Evolutionary conservation across 2,329 filamentous ascomycete species (phyloP).

Genomic region (Fonsecaea pedrosoi): DNA sequence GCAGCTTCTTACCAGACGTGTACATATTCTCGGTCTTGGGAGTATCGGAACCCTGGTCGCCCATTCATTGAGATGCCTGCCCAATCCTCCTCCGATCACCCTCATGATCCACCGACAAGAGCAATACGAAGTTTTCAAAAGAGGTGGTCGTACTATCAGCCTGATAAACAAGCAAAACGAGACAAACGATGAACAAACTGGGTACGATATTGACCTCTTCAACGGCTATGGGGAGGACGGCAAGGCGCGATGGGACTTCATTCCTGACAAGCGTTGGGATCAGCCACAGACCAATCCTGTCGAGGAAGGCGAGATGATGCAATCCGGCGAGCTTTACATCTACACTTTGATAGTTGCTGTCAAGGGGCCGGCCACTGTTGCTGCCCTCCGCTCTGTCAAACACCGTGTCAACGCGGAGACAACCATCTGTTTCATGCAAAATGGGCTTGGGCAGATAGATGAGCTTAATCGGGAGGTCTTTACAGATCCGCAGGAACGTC

Average conservation of each 20-base stretch:
- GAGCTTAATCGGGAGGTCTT: conserved; percentile 75
- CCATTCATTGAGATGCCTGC: conserved; percentile 68
- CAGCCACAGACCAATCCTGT: conserved; percentile 30
- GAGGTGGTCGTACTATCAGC: conserved; percentile 41
- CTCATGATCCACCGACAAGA: conserved; percentile 72
- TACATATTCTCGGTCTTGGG: conserved; percentile 80
- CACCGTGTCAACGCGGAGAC: conserved; percentile 71
- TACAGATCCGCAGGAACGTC: conserved; percentile 67
- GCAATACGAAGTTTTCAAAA: conserved; percentile 47
- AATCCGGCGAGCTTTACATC: conserved; percentile 60
- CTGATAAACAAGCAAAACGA: conserved; percentile 49
- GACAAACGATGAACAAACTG: conserved; percentile 51
- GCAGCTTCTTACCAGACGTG: conserved; percentile 52
- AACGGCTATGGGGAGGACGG: conserved; percentile 11
- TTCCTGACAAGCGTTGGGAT: conserved; percentile 38
- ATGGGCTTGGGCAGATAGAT: conserved; percentile 85
- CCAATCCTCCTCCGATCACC: conserved; percentile 73
- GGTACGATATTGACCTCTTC: conserved; percentile 53
- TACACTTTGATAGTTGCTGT: conserved; percentile 78
- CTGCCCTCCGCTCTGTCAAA: conserved; percentile 69
- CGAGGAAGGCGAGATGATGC: conserved; percentile 28
- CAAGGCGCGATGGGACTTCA: conserved; percentile 23
- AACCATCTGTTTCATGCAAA: conserved; percentile 77
- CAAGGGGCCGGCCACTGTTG: conserved; percentile 73
- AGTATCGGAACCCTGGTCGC: conserved; percentile 83